phyloP scores from a whole-genome alignment of 805 yeast species.

The Ogataea haglerorum region DNA sequence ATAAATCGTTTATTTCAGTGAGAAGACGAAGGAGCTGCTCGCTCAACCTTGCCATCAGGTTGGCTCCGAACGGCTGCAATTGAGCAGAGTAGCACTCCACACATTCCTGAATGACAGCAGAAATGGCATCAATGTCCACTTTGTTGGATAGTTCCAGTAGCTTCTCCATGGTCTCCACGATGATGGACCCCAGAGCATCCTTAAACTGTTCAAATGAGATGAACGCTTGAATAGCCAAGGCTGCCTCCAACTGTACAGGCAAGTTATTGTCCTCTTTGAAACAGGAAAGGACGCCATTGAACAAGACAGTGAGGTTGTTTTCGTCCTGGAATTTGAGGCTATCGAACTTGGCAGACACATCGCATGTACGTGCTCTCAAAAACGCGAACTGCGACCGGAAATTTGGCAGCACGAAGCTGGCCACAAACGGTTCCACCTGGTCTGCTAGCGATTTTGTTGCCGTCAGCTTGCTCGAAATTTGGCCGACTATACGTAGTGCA shows the following conservation, averaged over 20 bases:
- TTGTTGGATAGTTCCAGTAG: slow-evolving; percentile 70
- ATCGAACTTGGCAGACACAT: slow-evolving; percentile 62
- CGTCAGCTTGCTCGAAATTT: slow-evolving; percentile 58
- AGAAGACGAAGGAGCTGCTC: slow-evolving; percentile 75
- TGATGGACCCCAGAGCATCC: slow-evolving; percentile 61
- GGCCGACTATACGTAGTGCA: slow-evolving; percentile 72
- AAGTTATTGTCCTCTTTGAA: slow-evolving; percentile 49
- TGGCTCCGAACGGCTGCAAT: slow-evolving; percentile 85
- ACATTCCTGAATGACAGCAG: slow-evolving; percentile 92
- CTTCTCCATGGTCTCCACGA: slow-evolving; percentile 79
- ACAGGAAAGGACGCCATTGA: slow-evolving; percentile 45
- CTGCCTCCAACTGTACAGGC: slow-evolving; percentile 81
- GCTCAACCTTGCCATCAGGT: slow-evolving; percentile 54
- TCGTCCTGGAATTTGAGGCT: slow-evolving; percentile 49
- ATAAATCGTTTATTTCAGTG: slow-evolving; percentile 63
- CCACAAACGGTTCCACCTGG: slow-evolving; percentile 69
- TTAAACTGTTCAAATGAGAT: slow-evolving; percentile 62
- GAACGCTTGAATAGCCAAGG: slow-evolving; percentile 80
- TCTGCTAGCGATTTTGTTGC: slow-evolving; percentile 53
- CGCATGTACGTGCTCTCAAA: slow-evolving; percentile 72
- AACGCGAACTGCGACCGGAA: slow-evolving; percentile 60
- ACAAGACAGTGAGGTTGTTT: slow-evolving; percentile 36
- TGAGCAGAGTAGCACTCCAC: slow-evolving; percentile 87
- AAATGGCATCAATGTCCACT: slow-evolving; percentile 81
- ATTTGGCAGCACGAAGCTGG: slow-evolving; percentile 65